Evolutionary conservation across 2,329 filamentous ascomycete genomes (phyloP), one percentile per base, ranked within the genome.

Genomic region (Scorias spongiosa): DNA sequence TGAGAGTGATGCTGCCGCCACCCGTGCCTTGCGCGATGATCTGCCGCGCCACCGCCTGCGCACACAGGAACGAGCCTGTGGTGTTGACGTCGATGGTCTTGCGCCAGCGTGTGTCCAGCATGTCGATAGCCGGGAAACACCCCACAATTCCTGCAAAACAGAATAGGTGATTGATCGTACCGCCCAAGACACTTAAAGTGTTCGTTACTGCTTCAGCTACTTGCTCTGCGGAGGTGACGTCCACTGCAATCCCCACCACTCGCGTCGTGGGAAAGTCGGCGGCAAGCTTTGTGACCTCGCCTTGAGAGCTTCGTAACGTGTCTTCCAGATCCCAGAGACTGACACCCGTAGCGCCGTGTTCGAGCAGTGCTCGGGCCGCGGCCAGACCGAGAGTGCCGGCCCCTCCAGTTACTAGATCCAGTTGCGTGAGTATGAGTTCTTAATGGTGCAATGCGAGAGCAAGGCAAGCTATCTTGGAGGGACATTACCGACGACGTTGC

Each of bases 111-210:
- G 67, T 63, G 0, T 70, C 60, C 0, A 68, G 62, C 64, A 79
- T 76, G 2, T 80, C 74, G 1, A 81, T 59, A 0, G 80, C 74
- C 47, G 76, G 71, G 0, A 70, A 66, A 50, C 74, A 80, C 32
- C 69, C 70, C 0, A 84, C 81, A 0, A 86, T 70, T 5, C 82
- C 81, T 0, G 80, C 81, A 52, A 83, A 82, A 51, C 74, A 78
- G 49, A 75, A 68, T 2, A 81, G 62, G 38, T 74, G 71, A 46
- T 74, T 66, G 2, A 82, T 55, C 14, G 63, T 62, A 1, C 74
- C 74, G 2, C 79, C 62, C 10, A 59, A 50, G 0, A 62, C 64
- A 10, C 14, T 28, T 5, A 40, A 5, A 0, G 64, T 65, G 40
- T 62, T 57, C 5, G 59, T 48, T 2, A 74, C 61, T 1, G 66